phyloP scores from a whole-genome alignment of 2,329 filamentous ascomycete species.

The Coniella lustricola region DNA sequence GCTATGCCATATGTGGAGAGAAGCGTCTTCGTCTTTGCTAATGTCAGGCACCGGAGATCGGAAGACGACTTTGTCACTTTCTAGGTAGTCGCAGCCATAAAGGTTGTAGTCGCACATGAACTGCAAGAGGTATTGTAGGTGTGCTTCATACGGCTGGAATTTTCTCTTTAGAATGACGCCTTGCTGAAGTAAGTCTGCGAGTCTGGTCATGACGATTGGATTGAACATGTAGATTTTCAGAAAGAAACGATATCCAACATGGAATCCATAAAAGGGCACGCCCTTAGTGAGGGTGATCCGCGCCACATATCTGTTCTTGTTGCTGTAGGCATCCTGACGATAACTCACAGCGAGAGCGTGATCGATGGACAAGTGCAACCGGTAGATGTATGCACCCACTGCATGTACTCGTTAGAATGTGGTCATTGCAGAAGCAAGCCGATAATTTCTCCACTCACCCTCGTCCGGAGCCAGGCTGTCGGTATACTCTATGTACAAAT shows the following conservation, averaged over 20 bases:
- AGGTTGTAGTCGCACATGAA: constrained; percentile 99
- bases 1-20: constrained; percentile 72
- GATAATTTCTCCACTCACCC: constrained; percentile 42
- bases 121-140: constrained; percentile 85
- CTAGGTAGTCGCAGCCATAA: constrained; percentile 85
- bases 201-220: constrained; percentile 75
- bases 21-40: constrained; percentile 49
- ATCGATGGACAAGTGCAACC: constrained; percentile 80
- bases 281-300: constrained; percentile 90
- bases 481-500: constrained; percentile 83
- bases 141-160: constrained; percentile 90
- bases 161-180: constrained; percentile 76
- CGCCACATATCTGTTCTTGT: constrained; percentile 67
- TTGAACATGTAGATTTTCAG: constrained; percentile 94
- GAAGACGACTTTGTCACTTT: constrained; percentile 64
- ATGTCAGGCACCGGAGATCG: constrained; percentile 67
- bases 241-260: constrained; percentile 85
- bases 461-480: constrained; percentile 60
- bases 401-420: constrained; percentile 13
- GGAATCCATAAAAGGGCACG: constrained; percentile 90
- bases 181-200: constrained; percentile 80
- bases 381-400: constrained; percentile 72
- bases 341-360: constrained; percentile 83
- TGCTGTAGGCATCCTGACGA: constrained; percentile 64
- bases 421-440: neutral